phyloP scores from a whole-genome alignment of 805 yeast species.

The Trichomonascus vanleenenianus region DNA sequence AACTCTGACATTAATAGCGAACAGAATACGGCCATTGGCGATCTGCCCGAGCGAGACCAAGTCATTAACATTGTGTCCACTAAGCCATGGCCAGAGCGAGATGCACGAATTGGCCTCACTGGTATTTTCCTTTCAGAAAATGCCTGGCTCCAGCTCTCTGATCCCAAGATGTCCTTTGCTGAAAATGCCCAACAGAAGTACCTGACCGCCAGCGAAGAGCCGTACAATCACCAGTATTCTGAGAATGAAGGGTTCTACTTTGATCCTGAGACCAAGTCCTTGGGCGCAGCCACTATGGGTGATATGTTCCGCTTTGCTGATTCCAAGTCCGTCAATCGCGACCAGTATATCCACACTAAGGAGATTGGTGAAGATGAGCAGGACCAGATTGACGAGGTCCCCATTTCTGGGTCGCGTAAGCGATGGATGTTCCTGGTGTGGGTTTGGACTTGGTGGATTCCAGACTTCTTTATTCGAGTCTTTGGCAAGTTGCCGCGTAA shows the following conservation, averaged over 20 bases:
- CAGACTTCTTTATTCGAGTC: conserved; percentile 26
- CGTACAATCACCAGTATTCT: conserved; percentile 13
- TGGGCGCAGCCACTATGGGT: conserved; percentile 27
- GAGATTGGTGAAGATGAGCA: conserved; percentile 26
- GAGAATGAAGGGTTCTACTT: conserved; percentile 26
- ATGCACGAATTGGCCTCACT: conserved; percentile 32
- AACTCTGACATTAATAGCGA: conserved; percentile 13
- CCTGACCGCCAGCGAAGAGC: conserved; percentile 19
- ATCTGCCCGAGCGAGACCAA: conserved; percentile 25
- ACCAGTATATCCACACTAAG: conserved; percentile 23
- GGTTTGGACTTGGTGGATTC: conserved; percentile 34
- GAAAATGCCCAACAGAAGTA: conserved; percentile 27
- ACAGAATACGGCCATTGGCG: conserved; percentile 5
- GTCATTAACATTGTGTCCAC: conserved; percentile 23
- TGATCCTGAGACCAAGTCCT: conserved; percentile 28
- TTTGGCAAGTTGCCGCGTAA: conserved; percentile 28
- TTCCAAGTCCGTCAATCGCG: conserved; percentile 17
- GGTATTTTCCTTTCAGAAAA: conserved; percentile 34
- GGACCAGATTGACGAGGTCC: conserved; percentile 24
- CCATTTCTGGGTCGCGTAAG: conserved; percentile 27
- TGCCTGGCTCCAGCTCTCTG: conserved; percentile 34
- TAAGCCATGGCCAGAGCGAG: conserved; percentile 31
- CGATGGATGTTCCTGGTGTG: conserved; percentile 33
- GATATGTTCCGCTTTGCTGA: conserved; percentile 30
- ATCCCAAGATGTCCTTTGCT: conserved; percentile 30